Conservation (phyloP, 1,284 basidiomycete genomes). For the Pyrrhoderma lamaoense region DNA sequence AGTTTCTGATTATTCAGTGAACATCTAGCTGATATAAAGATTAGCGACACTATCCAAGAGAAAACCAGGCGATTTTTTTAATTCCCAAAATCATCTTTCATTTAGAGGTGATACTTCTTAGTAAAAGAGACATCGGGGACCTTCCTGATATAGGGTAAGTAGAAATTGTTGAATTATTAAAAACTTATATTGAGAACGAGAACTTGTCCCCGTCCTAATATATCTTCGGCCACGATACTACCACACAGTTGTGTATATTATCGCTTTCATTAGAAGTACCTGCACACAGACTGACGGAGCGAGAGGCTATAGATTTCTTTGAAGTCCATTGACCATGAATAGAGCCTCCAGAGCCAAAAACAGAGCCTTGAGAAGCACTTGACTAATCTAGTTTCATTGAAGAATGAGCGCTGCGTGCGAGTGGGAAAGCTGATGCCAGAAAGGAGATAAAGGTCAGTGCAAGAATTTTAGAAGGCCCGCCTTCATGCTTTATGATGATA, state of each 20-base stretch:
- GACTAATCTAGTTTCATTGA: constrained; percentile 3
- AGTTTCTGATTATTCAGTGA: constrained; percentile 1
- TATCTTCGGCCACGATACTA: constrained; percentile 32
- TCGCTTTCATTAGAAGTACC: not conserved
- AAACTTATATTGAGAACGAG: constrained; percentile 25
- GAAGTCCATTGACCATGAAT: constrained; percentile 14
- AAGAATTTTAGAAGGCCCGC: too few relatives aligned
- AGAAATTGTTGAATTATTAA: not conserved
- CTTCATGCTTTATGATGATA: too few relatives aligned
- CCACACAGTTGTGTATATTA: constrained; percentile 28
- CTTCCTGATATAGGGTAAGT: constrained; percentile 22
- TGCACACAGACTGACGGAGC: constrained; percentile 13
- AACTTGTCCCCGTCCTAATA: constrained; percentile 29
- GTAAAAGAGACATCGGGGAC: constrained; percentile 28
- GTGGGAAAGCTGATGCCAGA: too few relatives aligned
- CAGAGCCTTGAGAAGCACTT: constrained; percentile 9
- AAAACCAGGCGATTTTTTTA: constrained; percentile 35
- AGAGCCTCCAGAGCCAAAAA: constrained; percentile 10
- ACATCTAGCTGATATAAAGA: constrained; percentile 8
- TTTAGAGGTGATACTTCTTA: constrained; percentile 30
- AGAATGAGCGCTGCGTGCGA: too few relatives aligned
- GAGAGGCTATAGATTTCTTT: constrained; percentile 8
- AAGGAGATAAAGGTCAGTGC: too few relatives aligned
- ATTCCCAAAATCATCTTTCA: constrained; percentile 35
- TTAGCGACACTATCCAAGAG: constrained; percentile 32